Percentiles rank a stretch among this genome's conserved stretches.
phyloP scores from a whole-genome alignment of 192 early-diverging fungal species.

The Coemansia nantahalensis region DNA sequence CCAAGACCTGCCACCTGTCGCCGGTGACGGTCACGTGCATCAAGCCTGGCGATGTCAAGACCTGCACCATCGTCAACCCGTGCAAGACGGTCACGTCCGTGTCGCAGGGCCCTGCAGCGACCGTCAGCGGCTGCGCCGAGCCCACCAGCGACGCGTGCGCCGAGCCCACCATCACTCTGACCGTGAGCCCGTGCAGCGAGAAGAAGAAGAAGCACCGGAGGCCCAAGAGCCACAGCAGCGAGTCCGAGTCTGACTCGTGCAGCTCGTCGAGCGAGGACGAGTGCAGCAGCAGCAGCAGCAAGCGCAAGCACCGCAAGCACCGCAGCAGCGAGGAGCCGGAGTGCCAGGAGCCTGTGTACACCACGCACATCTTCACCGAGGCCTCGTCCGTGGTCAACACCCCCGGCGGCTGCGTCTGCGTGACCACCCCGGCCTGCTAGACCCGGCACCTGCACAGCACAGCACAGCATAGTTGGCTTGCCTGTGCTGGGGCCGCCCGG shows the following conservation, averaged over 20 bases:
- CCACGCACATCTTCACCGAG: conserved; percentile 52
- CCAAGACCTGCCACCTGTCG: conserved; percentile 50
- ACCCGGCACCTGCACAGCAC: neutral
- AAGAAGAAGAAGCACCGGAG: conserved; percentile 30
- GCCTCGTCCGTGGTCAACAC: conserved; percentile 44
- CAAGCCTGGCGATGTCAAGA: conserved; percentile 41
- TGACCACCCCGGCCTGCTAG: conserved; percentile 26
- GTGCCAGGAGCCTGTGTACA: conserved; percentile 37
- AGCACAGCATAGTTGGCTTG: conserved; percentile 3
- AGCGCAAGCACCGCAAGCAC: conserved; percentile 15
- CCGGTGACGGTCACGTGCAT: conserved; percentile 46
- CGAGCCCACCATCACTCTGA: conserved; percentile 50
- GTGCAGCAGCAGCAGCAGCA: conserved; percentile 12
- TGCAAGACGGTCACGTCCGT: conserved; percentile 31
- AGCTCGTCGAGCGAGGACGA: neutral
- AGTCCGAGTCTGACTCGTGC: conserved; percentile 7
- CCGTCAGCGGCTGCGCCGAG: conserved; percentile 15
- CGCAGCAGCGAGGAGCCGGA: conserved; percentile 15
- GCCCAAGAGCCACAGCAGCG: conserved; percentile 10
- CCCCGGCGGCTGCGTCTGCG: conserved; percentile 35
- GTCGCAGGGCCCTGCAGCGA: conserved; percentile 24
- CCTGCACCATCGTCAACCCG: conserved; percentile 47
- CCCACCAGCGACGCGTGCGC: neutral
- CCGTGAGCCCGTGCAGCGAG: conserved; percentile 43
- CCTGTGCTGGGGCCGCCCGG: neutral